phyloP scores from a whole-genome alignment of 2,329 filamentous ascomycete genomes.

The Aspergillus latus region DNA sequence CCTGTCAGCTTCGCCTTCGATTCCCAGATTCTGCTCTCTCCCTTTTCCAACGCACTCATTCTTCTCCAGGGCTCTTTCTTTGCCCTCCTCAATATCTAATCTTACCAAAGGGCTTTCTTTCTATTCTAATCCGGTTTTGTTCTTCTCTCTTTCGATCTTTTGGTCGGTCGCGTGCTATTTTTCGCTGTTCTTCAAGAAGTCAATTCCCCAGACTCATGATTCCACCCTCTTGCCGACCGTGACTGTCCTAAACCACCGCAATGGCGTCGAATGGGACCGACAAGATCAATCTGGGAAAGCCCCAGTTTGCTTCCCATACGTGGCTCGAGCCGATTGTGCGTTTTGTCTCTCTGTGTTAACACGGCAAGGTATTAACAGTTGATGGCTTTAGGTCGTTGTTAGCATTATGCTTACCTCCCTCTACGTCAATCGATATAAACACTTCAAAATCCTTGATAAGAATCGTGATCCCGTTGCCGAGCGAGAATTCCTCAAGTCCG shows the following conservation, averaged over 20 bases:
- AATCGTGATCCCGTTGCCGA: constrained; percentile 10
- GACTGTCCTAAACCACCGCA: background rate
- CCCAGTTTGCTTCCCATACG: constrained; percentile 26
- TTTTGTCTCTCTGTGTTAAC: constrained; percentile 13
- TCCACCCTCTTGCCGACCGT: background rate
- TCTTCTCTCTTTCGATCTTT: background rate
- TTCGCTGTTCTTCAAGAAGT: background rate
- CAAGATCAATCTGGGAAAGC: constrained; percentile 32
- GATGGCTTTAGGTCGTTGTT: constrained; percentile 48
- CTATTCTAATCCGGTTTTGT: background rate
- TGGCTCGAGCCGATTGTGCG: constrained; percentile 39
- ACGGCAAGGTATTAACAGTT: background rate
- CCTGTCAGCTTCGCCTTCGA: too few species aligned
- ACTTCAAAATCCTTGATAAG: constrained; percentile 44
- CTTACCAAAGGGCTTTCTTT: background rate
- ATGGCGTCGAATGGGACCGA: background rate
- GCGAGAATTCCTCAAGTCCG: constrained; percentile 5
- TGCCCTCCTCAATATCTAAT: background rate
- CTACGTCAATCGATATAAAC: constrained; percentile 48
- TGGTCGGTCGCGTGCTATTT: background rate
- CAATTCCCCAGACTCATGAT: background rate
- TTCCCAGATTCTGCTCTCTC: background rate
- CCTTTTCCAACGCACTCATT: background rate
- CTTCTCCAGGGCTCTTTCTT: constrained; percentile 1
- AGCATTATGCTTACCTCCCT: constrained; percentile 52